Evolutionary conservation across 352 stramenopile genomes (phyloP), one percentile per base, ranked within the genome.

Genomic region (Poterioochromonas sp.): DNA sequence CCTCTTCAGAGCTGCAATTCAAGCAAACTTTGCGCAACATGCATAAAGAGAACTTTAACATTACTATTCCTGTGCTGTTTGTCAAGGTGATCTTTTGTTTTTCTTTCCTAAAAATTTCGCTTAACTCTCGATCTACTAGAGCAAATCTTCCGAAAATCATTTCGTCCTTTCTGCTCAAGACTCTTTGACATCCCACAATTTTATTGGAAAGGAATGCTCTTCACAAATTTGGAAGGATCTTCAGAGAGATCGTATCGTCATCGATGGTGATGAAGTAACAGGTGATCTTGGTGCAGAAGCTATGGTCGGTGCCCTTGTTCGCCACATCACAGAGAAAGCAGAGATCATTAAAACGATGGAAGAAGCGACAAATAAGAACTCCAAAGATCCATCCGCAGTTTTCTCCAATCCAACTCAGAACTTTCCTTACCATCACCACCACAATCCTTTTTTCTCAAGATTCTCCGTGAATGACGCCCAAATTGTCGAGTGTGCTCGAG

Each of bases 151-250:
- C 12, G 5, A 68, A 29, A 18, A 5, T 15, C 5, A 68, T 35
- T 68, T 68, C 58, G 26, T 35, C 8, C 34, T 68, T 5, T 68
- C 58, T 8, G 12, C 58, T 18, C 58, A 68, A 39, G 58, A 68
- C 58, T 40, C 58, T 39, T 39, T 68, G 11, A 68, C 26, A 15
- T 8, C 58, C 5, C 58, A 68, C 5, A 68, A 68, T 26, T 40
- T 68, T 68, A 5, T 32, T 15, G 5, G 5, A 18, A 37, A 37
- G 58, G 8, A 11, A 8, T 35, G 32, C 63, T 40, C 63, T 26
- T 47, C 63, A 32, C 37, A 73, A 29, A 29, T 47, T n/a, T 73
- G 63, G 63, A 73, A 73, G 37, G 63, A 73, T 29, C 32, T 73
- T 26, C 63, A 73, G 18, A 8, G 63, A 11, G 63, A 73, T 49